Evolutionary conservation across 1,284 basidiomycete genomes (phyloP).

Genomic region (Irpex sp.): DNA sequence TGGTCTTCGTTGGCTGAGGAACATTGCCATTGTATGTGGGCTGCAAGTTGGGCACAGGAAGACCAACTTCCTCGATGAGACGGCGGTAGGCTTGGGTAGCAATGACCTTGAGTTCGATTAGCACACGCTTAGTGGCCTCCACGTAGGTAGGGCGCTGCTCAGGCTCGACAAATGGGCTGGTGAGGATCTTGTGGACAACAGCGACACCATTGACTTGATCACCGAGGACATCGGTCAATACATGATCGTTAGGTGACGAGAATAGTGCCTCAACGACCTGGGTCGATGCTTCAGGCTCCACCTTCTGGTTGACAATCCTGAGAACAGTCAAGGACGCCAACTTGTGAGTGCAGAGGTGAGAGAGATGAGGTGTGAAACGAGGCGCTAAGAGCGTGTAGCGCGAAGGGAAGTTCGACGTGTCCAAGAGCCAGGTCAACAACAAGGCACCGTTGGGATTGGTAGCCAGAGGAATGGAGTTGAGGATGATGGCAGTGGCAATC

Average conservation of each 20-base stretch:
- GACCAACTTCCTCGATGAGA: slow-evolving; percentile 90
- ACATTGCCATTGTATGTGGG: slow-evolving; percentile 68
- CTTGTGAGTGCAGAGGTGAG: slow-evolving; percentile 97
- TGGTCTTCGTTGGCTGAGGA: slow-evolving; percentile 58
- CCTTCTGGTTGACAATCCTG: slow-evolving; percentile 90
- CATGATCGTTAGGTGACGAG: slow-evolving; percentile 80
- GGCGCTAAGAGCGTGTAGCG: slow-evolving; percentile 91
- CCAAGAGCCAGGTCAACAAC: slow-evolving; percentile 94
- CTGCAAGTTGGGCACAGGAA: slow-evolving; percentile 85
- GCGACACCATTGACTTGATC: slow-evolving; percentile 96
- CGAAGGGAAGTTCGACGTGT: slow-evolving; percentile 90
- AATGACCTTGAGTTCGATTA: slow-evolving; percentile 86
- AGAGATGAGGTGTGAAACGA: slow-evolving; percentile 93
- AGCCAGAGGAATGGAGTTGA: slow-evolving; percentile 96
- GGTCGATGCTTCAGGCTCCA: slow-evolving; percentile 79
- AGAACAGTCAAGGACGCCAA: slow-evolving; percentile 92
- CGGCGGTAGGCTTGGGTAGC: slow-evolving; percentile 91
- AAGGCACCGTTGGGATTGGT: slow-evolving; percentile 98
- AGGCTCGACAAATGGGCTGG: slow-evolving; percentile 78
- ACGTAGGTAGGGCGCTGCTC: slow-evolving; percentile 66
- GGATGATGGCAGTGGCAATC: slow-evolving; percentile 89
- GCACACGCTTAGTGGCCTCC: slow-evolving; percentile 85
- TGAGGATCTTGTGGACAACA: slow-evolving; percentile 91
- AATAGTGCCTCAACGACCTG: slow-evolving; percentile 85
- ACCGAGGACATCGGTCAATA: slow-evolving; percentile 89